Evolutionary conservation across 2,329 filamentous ascomycete genomes (phyloP), one percentile per base, ranked within the genome.

Genomic region (Alternaria atra): DNA sequence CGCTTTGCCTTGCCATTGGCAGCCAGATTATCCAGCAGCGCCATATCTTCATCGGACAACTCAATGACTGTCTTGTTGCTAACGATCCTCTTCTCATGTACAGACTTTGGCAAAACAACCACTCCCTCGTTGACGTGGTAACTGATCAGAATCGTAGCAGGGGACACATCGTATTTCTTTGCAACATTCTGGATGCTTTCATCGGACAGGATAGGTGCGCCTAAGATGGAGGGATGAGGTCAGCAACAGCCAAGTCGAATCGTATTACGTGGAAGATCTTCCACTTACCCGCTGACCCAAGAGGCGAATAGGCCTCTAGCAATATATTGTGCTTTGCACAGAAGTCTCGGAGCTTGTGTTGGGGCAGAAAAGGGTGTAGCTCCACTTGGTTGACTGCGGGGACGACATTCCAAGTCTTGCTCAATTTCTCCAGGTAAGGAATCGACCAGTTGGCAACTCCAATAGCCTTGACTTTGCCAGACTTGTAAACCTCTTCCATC

Each of bases 141-240:
- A 73, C 92, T 86, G 70, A 97, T 85, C 63, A 96, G 84, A 39
- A 96, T 84, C 84, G 96, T 91, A 12, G 91, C 89, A 9, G 91
- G 85, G 12, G 88, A 87, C 32, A 89, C 84, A 4, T 87, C 84
- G 6, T 87, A 84, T 67, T 86, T 84, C 68, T 85, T 81, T 37
- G 90, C 90, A 67, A 48, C 89, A 89, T 68, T 87, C 84, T 75
- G 90, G 82, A 30, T 43, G 15, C 10, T 13, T 15, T 34, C 32
- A 13, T 34, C 32, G 32, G 32, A 34, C 32, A 34, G 12, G 32
- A 34, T 34, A 34, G 32, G 32, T 34, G 32, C 32, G 10, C 32
- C 32, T 34, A 34, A 13, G n/a, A n/a, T n/a, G 15, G 10, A 12
- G 10, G 13, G 32, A 5, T 5, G 32, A 15, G 1, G 32, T 34